Evolutionary conservation across 2,329 filamentous ascomycete species (phyloP).

Genomic region (Aspergillus calidoustus): DNA sequence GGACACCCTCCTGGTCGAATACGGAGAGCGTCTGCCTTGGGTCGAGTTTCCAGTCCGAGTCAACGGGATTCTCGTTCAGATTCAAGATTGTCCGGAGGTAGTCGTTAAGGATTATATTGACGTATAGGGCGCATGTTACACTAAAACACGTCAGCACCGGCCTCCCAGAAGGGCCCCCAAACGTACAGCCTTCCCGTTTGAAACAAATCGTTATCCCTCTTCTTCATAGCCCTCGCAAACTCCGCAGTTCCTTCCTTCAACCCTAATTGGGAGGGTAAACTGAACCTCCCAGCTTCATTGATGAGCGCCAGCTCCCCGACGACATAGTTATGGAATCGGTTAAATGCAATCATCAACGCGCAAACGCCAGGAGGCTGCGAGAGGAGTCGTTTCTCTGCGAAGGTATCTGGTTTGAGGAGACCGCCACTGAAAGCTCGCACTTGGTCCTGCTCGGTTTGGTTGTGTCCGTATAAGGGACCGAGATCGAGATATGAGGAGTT

Average conservation of each 20-base stretch:
- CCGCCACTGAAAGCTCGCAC: conserved; percentile 68
- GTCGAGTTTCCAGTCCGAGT: conserved; percentile 63
- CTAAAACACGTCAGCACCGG: neutral
- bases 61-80: conserved; percentile 55
- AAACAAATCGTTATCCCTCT: conserved; percentile 51
- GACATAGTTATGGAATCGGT: conserved; percentile 71
- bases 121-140: conserved; percentile 59
- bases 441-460: conserved; percentile 63
- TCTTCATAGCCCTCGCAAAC: conserved; percentile 9
- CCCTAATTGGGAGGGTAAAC: neutral
- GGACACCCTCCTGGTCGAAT: conserved; percentile 49
- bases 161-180: neutral
- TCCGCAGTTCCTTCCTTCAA: too few relatives aligned
- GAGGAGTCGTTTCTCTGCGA: conserved; percentile 67
- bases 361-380: conserved; percentile 71
- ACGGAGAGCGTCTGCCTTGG: conserved; percentile 61
- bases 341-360: conserved; percentile 70
- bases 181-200: conserved; percentile 56
- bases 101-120: conserved; percentile 61
- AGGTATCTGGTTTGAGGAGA: conserved; percentile 71
- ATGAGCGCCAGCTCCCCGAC: conserved; percentile 66
- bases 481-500: conserved; percentile 78
- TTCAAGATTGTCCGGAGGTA: conserved; percentile 67
- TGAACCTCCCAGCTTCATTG: conserved; percentile 72
- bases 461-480: conserved; percentile 72